A percentile compares a stretch with the other conserved stretches of the same genome.
phyloP scores from a whole-genome alignment of 2,329 filamentous ascomycete genomes.

The Coniochaeta sp. region DNA sequence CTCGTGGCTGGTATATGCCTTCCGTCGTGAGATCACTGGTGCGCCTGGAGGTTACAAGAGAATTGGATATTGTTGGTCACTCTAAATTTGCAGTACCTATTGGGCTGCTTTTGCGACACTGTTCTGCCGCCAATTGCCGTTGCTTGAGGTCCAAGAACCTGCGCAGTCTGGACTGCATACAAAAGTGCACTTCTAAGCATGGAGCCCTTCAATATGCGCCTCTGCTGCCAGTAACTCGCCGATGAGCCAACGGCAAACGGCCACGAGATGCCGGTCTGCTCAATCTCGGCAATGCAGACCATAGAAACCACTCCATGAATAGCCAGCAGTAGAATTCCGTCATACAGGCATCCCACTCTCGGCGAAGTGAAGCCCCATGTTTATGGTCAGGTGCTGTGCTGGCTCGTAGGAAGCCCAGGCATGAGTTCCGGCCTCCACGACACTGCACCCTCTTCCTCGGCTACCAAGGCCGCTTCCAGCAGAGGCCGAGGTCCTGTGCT shows the following conservation, averaged over 20 bases:
- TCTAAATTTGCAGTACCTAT: too few species aligned
- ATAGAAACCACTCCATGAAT: background rate
- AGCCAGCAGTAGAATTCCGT: background rate
- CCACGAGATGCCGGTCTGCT: background rate
- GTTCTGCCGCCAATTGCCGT: too few species aligned
- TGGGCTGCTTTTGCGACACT: too few species aligned
- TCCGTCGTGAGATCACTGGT: too few species aligned
- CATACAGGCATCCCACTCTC: background rate
- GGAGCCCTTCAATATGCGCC: background rate
- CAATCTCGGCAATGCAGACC: background rate
- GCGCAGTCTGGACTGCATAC: background rate
- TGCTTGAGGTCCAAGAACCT: too few species aligned
- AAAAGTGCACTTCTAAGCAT: slow-evolving; percentile 1
- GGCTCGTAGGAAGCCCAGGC: background rate
- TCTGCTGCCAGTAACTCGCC: background rate
- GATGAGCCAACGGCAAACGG: background rate
- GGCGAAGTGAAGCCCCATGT: background rate
- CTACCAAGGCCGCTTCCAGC: background rate
- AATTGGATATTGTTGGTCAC: too few species aligned
- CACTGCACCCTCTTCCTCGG: background rate
- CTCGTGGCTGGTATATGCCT: too few species aligned
- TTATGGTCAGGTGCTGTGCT: background rate
- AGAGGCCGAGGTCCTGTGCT: background rate
- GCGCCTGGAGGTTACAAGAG: too few species aligned
- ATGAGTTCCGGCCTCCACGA: background rate